These are phyloP conservation scores for Alternaria sp. DNA, from an alignment of 2,329 filamentous ascomycete genomes.

Conservation along the genomic window DNA sequence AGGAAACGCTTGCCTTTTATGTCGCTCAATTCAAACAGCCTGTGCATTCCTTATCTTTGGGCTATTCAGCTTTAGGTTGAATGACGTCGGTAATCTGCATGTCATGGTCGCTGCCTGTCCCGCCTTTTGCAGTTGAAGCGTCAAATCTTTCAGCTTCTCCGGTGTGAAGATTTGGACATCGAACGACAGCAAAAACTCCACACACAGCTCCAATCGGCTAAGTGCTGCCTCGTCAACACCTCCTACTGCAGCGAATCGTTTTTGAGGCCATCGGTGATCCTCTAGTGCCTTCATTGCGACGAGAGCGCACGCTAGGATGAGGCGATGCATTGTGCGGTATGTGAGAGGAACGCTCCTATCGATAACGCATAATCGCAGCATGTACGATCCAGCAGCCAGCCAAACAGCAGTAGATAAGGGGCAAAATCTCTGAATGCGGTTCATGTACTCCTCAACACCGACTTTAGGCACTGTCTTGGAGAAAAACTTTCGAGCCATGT, in stretches of 20 bases:
- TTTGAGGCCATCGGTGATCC: slow-evolving; percentile 86
- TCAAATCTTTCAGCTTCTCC: slow-evolving; percentile 46
- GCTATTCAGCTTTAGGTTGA: slow-evolving; percentile 41
- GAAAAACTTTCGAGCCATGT: slow-evolving; percentile 92
- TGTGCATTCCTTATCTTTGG: slow-evolving; percentile 37
- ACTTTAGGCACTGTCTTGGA: slow-evolving; percentile 87
- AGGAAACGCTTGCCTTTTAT: slow-evolving; percentile 11
- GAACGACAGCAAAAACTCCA: slow-evolving; percentile 57
- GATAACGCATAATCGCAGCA: slow-evolving; percentile 78
- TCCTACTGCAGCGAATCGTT: slow-evolving; percentile 83
- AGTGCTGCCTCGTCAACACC: slow-evolving; percentile 85
- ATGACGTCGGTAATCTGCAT: slow-evolving; percentile 43
- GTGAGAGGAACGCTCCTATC: slow-evolving; percentile 82
- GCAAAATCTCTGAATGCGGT: slow-evolving; percentile 87
- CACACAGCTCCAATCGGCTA: slow-evolving; percentile 82
- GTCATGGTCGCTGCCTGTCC: slow-evolving; percentile 49
- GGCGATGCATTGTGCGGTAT: slow-evolving; percentile 81
- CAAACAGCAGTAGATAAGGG: slow-evolving; percentile 95
- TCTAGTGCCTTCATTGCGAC: slow-evolving; percentile 97
- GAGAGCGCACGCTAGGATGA: slow-evolving; percentile 82
- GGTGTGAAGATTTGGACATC: slow-evolving; percentile 50
- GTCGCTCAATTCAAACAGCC: slow-evolving; percentile 15
- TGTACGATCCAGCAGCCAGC: slow-evolving; percentile 86
- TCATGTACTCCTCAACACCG: slow-evolving; percentile 81
- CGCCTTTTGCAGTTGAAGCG: slow-evolving; percentile 49